Conservation (phyloP, 2,329 filamentous ascomycete species). For the Cryphonectria japonica region DNA sequence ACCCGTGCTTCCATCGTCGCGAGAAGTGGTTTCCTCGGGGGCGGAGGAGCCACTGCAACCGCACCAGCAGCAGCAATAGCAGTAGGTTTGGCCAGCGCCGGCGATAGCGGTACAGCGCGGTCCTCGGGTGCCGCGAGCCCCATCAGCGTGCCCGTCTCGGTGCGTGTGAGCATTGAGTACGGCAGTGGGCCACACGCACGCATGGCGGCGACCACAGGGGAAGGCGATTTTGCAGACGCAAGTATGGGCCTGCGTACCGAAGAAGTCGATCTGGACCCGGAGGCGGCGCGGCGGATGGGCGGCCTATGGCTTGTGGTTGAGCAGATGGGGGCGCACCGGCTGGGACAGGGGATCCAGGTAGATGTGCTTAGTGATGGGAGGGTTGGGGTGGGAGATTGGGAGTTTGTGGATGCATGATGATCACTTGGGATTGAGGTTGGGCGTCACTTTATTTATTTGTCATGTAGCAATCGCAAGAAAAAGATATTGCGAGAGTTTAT, state of each 20-base stretch:
- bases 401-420: conserved; percentile 30
- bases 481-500: not conserved
- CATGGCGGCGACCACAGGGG: conserved; percentile 67
- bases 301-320: conserved; percentile 84
- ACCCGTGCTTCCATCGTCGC: conserved; percentile 64
- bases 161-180: conserved; percentile 74
- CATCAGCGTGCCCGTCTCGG: conserved; percentile 39
- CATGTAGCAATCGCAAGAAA: not conserved
- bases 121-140: conserved; percentile 33
- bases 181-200: conserved; percentile 71
- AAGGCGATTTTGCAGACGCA: conserved; percentile 75
- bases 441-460: not conserved
- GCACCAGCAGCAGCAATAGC: conserved; percentile 36
- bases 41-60: conserved; percentile 30
- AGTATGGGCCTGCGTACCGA: conserved; percentile 68
- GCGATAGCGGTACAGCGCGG: not conserved
- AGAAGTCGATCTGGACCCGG: conserved; percentile 75
- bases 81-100: not conserved
- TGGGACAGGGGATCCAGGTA: conserved; percentile 45
- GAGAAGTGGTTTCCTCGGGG: conserved; percentile 26
- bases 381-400: conserved; percentile 46
- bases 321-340: conserved; percentile 62
- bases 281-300: conserved; percentile 50
- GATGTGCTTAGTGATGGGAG: conserved; percentile 42
- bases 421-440: not conserved